Evolutionary conservation across 1,284 basidiomycete genomes (phyloP).

Genomic region (Pseudozyma thailandica): DNA sequence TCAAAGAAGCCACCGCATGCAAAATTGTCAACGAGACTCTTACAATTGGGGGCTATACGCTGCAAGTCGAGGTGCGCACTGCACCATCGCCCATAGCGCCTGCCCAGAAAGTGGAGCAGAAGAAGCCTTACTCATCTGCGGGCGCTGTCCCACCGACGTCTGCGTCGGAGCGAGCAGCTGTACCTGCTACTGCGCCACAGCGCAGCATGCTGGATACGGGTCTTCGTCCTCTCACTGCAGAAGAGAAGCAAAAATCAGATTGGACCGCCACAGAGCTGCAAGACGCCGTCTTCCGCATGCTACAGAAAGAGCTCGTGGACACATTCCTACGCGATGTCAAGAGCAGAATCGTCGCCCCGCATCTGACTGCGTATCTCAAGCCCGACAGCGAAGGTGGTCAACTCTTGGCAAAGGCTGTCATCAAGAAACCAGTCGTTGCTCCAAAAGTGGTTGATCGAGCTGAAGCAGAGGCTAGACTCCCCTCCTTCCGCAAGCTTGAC

Average conservation of each 20-base stretch:
- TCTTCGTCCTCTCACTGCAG: conserved; percentile 23
- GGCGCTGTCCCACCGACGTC: not conserved
- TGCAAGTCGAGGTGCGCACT: conserved; percentile 45
- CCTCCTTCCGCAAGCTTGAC: conserved; percentile 47
- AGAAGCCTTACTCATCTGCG: not conserved
- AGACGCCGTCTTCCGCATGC: conserved; percentile 74
- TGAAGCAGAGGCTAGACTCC: conserved; percentile 28
- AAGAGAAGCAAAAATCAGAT: conserved; percentile 69
- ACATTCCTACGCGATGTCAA: conserved; percentile 78
- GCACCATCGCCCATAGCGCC: conserved; percentile 4
- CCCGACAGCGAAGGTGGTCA: conserved; percentile 70
- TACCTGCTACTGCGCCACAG: conserved; percentile 1
- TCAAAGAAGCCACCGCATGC: conserved; percentile 39
- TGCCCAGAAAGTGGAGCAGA: not conserved
- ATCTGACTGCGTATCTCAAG: conserved; percentile 73
- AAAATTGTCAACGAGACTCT: conserved; percentile 48
- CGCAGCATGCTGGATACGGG: conserved; percentile 27
- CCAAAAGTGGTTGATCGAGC: conserved; percentile 1
- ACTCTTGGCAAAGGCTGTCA: conserved; percentile 29
- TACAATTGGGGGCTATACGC: conserved; percentile 37
- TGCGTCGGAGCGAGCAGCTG: not conserved
- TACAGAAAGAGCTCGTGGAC: conserved; percentile 75
- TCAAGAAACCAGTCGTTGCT: conserved; percentile 16
- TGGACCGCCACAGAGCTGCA: conserved; percentile 76
- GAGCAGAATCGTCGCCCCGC: conserved; percentile 75